These are phyloP conservation scores for Diddensiella transvaalensis DNA, from an alignment of 805 yeast species.

Conservation along the genomic window DNA sequence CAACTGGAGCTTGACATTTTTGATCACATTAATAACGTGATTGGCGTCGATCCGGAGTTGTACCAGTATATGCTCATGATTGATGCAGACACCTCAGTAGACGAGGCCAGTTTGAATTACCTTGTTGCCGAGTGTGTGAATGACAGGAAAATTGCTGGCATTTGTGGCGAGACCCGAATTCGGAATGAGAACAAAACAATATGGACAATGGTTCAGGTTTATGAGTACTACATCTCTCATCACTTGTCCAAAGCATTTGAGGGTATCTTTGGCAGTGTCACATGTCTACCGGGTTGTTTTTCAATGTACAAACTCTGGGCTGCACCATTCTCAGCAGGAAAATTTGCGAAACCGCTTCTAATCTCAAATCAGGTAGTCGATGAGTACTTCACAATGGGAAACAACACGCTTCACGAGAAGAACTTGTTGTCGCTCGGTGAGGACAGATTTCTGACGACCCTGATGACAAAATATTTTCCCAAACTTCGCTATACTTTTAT, in stretches of 20 bases:
- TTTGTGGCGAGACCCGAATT: slow-evolving; percentile 93
- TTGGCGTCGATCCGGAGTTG: slow-evolving; percentile 77
- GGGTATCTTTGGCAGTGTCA: slow-evolving; percentile 87
- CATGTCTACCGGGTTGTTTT: slow-evolving; percentile 95
- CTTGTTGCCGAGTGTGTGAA: slow-evolving; percentile 86
- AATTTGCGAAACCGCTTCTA: slow-evolving; percentile 50
- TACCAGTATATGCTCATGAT: slow-evolving; percentile 87
- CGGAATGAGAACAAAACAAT: slow-evolving; percentile 76
- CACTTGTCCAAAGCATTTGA: slow-evolving; percentile 94
- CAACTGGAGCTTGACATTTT: slow-evolving; percentile 77
- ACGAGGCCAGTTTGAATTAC: slow-evolving; percentile 81
- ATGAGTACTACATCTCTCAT: slow-evolving; percentile 88
- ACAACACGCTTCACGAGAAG: slow-evolving; percentile 76
- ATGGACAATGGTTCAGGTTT: slow-evolving; percentile 92
- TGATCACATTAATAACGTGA: slow-evolving; percentile 69
- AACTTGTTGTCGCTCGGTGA: slow-evolving; percentile 83
- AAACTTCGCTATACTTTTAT: slow-evolving; percentile 81
- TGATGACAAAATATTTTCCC: slow-evolving; percentile 86
- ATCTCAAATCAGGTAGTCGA: slow-evolving; percentile 55
- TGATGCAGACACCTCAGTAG: slow-evolving; percentile 89
- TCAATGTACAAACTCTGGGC: slow-evolving; percentile 86
- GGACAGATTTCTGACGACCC: slow-evolving; percentile 78
- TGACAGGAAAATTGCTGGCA: slow-evolving; percentile 83
- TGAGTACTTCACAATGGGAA: slow-evolving; percentile 63
- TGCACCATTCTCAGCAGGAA: slow-evolving; percentile 34